These are phyloP conservation scores for Colletotrichum incanum DNA, from an alignment of 2,329 filamentous ascomycete genomes.

Conservation along the genomic window DNA sequence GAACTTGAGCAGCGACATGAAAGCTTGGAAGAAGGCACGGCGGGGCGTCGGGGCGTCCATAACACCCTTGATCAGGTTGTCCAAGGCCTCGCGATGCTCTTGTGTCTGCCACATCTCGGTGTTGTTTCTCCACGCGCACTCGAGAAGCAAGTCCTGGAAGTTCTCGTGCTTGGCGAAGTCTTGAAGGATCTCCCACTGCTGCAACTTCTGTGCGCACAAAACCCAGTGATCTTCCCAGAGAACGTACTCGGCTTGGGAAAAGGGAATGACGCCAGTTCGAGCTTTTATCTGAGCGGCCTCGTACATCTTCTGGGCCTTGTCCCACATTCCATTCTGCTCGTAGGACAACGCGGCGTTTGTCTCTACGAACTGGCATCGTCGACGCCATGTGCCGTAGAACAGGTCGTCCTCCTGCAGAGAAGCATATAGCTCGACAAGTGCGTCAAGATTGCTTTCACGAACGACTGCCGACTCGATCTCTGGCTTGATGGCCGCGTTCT, in stretches of 20 bases:
- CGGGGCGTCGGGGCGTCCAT: conserved; percentile 97
- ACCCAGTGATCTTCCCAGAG: conserved; percentile 99
- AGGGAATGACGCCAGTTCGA: conserved; percentile 94
- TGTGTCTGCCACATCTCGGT: conserved; percentile 94
- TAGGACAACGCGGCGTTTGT: conserved; percentile 98
- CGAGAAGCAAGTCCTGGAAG: conserved; percentile 93
- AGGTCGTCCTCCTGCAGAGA: conserved; percentile 94
- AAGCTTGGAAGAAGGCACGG: conserved; percentile 97
- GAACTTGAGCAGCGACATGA: conserved; percentile 95
- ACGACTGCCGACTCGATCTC: conserved; percentile 87
- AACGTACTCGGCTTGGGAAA: conserved; percentile 97
- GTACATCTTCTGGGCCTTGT: conserved; percentile 97
- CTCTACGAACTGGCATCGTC: conserved; percentile 95
- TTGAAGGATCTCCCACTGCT: conserved; percentile 98
- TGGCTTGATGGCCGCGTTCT: conserved; percentile 89
- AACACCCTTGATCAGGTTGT: conserved; percentile 94
- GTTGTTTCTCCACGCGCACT: conserved; percentile 95
- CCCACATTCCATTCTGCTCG: conserved; percentile 99
- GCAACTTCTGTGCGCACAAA: conserved; percentile 95
- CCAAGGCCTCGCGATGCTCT: conserved; percentile 89
- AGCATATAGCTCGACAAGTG: conserved; percentile 93
- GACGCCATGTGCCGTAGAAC: conserved; percentile 97
- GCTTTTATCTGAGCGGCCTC: conserved; percentile 98
- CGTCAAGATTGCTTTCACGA: conserved; percentile 95
- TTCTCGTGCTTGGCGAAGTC: conserved; percentile 99